Percentiles rank a stretch among this genome's conserved stretches.
phyloP scores from a whole-genome alignment of 306 rosid species.

The Pyrus betulifolia region DNA sequence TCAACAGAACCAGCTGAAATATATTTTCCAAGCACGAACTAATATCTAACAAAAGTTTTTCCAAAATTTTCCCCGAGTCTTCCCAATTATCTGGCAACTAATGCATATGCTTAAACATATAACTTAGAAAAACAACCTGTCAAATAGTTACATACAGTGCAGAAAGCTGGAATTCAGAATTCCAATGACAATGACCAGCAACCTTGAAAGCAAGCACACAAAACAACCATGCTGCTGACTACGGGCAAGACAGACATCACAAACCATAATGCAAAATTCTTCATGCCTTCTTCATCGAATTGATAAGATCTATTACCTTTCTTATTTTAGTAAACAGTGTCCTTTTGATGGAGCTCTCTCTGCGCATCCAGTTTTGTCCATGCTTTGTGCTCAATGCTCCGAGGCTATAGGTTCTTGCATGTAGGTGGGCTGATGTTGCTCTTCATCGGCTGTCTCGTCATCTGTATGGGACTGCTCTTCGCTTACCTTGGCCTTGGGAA shows the following conservation, averaged over 20 bases:
- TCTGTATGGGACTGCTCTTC: slow-evolving; percentile 34
- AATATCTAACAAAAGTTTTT: slow-evolving; percentile 26
- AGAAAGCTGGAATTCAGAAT: slow-evolving; percentile 40
- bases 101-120: slow-evolving; percentile 37
- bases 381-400: slow-evolving; percentile 32
- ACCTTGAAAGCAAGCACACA: slow-evolving; percentile 36
- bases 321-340: slow-evolving; percentile 41
- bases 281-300: slow-evolving; percentile 46
- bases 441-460: slow-evolving; percentile 34
- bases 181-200: slow-evolving; percentile 49
- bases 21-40: slow-evolving; percentile 25
- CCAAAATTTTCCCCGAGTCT: slow-evolving; percentile 53
- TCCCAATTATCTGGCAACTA: slow-evolving; percentile 34
- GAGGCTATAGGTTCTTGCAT: slow-evolving; percentile 37
- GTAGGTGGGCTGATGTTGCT: slow-evolving; percentile 33
- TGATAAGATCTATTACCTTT: slow-evolving; percentile 42
- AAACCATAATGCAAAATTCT: slow-evolving; percentile 47
- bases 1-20: slow-evolving; percentile 35
- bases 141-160: slow-evolving; percentile 63
- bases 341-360: slow-evolving; percentile 20
- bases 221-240: slow-evolving; percentile 53
- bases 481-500: slow-evolving; percentile 22
- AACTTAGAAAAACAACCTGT: slow-evolving; percentile 33
- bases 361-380: slow-evolving; percentile 25
- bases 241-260: slow-evolving; percentile 51